phyloP scores from a whole-genome alignment of 495 filamentous ascomycete genomes.

The Daldinia grandis region DNA sequence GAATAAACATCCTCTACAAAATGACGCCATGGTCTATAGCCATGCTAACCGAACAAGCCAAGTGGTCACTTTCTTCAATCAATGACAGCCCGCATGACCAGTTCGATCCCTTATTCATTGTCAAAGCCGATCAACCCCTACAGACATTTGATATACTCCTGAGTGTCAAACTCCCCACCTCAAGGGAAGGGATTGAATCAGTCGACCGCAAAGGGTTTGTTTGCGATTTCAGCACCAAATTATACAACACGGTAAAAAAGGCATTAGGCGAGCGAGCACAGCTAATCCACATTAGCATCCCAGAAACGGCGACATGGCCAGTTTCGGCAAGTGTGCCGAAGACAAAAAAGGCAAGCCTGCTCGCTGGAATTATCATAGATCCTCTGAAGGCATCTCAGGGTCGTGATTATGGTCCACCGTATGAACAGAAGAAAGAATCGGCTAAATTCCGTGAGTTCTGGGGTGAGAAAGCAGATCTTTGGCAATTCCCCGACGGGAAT shows the following conservation, averaged over 20 bases:
- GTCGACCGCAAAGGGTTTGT: slow-evolving; percentile 44
- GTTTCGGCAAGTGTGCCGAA: slow-evolving; percentile 40
- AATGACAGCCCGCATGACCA: slow-evolving; percentile 77
- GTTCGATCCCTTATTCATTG: slow-evolving; percentile 83
- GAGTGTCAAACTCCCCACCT: slow-evolving; percentile 39
- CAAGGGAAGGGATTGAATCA: slow-evolving; percentile 38
- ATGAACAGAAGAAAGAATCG: slow-evolving; percentile 77
- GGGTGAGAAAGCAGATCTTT: slow-evolving; percentile 76
- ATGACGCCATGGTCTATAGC: slow-evolving; percentile 88
- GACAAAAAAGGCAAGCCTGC: slow-evolving; percentile 49
- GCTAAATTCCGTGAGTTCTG: slow-evolving; percentile 76
- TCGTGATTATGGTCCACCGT: slow-evolving; percentile 86
- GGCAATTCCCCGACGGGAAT: slow-evolving; percentile 76
- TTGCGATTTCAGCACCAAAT: slow-evolving; percentile 53
- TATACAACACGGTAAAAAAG: slow-evolving; percentile 69
- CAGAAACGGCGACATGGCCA: slow-evolving; percentile 54
- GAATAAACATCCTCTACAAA: slow-evolving; percentile 87
- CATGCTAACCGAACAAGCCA: slow-evolving; percentile 74
- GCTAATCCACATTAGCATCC: slow-evolving; percentile 65
- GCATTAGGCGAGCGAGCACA: slow-evolving; percentile 79
- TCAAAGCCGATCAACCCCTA: slow-evolving; percentile 70
- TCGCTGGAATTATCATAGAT: slow-evolving; percentile 76
- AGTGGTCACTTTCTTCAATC: slow-evolving; percentile 72
- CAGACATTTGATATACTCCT: slow-evolving; percentile 75
- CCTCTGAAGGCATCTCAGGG: slow-evolving; percentile 71